These are phyloP conservation scores for Oxytropis ochrocephala DNA, from an alignment of 306 rosid genomes.

Conservation along the genomic window DNA sequence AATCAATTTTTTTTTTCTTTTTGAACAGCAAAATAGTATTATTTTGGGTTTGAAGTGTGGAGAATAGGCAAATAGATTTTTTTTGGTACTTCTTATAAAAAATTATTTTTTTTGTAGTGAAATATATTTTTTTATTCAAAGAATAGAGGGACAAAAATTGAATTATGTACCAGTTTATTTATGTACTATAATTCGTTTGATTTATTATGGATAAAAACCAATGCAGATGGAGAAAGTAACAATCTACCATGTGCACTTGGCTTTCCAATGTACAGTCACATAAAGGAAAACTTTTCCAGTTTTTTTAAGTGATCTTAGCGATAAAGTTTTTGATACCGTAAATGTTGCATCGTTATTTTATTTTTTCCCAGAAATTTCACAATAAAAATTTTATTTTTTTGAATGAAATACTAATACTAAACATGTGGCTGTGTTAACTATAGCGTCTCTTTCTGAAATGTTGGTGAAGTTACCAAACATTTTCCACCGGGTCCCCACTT, in stretches of 20 bases:
- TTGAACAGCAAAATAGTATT: no score
- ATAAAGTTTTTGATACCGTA: background rate
- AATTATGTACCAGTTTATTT: no score
- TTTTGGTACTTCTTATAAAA: no score
- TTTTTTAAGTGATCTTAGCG: background rate
- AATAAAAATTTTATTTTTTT: background rate
- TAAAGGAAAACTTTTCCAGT: background rate
- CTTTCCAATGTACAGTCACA: conserved; percentile 9
- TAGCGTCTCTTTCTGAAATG: background rate
- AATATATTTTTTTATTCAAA: no score
- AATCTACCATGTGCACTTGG: conserved; percentile 1
- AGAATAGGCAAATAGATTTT: no score
- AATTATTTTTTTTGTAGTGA: no score
- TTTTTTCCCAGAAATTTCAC: background rate
- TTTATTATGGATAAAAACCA: background rate
- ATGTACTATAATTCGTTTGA: background rate
- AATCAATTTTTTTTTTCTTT: no score
- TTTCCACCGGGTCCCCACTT: conserved; percentile 35
- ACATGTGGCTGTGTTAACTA: conserved; percentile 12
- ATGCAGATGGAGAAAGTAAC: background rate
- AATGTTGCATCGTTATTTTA: background rate
- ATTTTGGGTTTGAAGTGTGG: no score
- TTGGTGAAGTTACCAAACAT: background rate
- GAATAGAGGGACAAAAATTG: background rate
- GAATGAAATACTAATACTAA: background rate